These are phyloP conservation scores for Gossypium turneri DNA, from an alignment of 345 rosid genomes.

Conservation along the genomic window DNA sequence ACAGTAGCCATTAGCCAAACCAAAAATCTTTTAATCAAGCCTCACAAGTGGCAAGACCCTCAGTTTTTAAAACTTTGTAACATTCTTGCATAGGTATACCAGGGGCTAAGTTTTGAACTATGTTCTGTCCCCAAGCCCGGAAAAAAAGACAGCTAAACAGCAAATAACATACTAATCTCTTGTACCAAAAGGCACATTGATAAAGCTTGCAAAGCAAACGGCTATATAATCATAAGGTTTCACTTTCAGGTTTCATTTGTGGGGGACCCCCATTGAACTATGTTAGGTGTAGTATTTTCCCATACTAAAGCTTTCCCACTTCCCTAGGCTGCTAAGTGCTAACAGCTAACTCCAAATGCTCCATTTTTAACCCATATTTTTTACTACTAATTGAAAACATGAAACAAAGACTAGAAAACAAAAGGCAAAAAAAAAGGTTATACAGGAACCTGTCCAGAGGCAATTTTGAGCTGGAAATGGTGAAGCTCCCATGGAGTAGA, in stretches of 20 bases:
- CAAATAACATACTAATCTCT: not conserved
- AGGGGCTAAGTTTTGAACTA: not conserved
- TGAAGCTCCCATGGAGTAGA: constrained; percentile 65
- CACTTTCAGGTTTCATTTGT: not conserved
- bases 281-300: not conserved
- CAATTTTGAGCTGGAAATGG: constrained; percentile 69
- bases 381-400: not conserved
- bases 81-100: not conserved
- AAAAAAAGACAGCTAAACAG: constrained; percentile 4
- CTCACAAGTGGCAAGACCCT: too few species aligned
- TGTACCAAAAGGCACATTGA: not conserved
- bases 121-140: not conserved
- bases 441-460: constrained; percentile 69
- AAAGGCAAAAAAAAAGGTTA: not conserved
- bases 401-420: not conserved
- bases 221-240: not conserved
- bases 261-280: constrained; percentile 1
- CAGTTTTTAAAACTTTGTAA: not conserved
- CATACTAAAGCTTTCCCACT: constrained; percentile 1
- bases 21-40: too few species aligned
- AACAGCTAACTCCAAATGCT: not conserved
- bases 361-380: constrained; percentile 16
- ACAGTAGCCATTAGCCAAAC: too few species aligned
- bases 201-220: not conserved
- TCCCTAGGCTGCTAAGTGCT: constrained; percentile 5